Base-by-base conservation (phyloP, 2,329 filamentous ascomycete genomes). In the Aschersonia sp. region DNA sequence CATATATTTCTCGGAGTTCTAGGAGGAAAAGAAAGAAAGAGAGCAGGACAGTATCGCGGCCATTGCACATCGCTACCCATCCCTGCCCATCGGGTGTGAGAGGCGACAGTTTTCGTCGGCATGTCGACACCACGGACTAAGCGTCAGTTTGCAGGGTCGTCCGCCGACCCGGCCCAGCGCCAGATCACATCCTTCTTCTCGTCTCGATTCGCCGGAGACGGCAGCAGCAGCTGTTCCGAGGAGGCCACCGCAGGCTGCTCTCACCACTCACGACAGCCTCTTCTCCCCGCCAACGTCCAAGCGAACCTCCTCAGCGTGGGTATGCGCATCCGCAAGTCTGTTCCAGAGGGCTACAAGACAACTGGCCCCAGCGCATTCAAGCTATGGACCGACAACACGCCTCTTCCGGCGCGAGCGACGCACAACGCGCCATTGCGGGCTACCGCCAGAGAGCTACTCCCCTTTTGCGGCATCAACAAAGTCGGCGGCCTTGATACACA, bases 331-430 rank as follows among this genome's bases (percentile, higher is more conserved):
- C 84, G 90, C 60, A 97, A 97, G 68, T 85, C 85, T 9, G 84
- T 97, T 6, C 84, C 87, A 1, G 89, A 95, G 62, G 90, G 90
- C 50, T 95, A 95, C 74, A 94, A 94, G 69, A 94, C 86, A 2
- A 63, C 61, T 52, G 56, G 60, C 46, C 67, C 71, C 51, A 69
- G 66, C 54, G 63, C 59, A 45, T 79, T 77, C 58, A 66, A 71
- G 44, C 64, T 79, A 29, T 79, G 74, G 64, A 66, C 64, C 11
- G 64, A 67, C 49, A 59, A 55, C 49, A 56, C 59, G 14, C 14
- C 32, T 8, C 30, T 41, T n/a, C 32, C 44, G 3, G 40, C 40
- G 43, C 37, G 39, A n/a, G 32, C 39, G 47, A 22, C 22, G 22
- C 22, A 22, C 2, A 22, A 22, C 22, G 22, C 22, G 22, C 22